Base-by-base conservation (phyloP, 2,329 filamentous ascomycete species). In the Setomelanomma holmii region DNA sequence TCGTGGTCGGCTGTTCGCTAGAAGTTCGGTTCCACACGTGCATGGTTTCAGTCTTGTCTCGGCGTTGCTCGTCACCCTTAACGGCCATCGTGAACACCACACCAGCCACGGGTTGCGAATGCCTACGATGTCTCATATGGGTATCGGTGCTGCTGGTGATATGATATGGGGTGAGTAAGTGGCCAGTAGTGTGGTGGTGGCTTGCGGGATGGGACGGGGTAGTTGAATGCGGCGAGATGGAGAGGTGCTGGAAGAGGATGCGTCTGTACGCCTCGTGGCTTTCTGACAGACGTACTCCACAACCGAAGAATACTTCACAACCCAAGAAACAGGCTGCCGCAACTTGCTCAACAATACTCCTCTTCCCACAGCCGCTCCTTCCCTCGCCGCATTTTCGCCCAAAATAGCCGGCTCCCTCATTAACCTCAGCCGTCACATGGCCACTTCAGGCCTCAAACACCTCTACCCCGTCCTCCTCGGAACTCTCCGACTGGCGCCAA, bases 31-130 rank as follows among this genome's bases (percentile, higher is more conserved):
- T 42, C 45, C 42, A 55, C 44, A 57, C 61, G 33, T 34, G 50
- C 41, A 50, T 19, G 47, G 59, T 64, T 64, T 64, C 61, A 64
- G 47, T 10, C 36, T 14, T 44, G 61, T 64, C 60, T 58, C 60
- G 57, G 40, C 45, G 22, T 34, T 5, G 8, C 27, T 45, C 36
- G n/a, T 45, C 57, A 55, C 44, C 53, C 51, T 38, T 49, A 56
- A 45, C 45, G 33, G 17, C 27, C 27, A 51, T 55, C 45, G 40
- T 51, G 43, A 58, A 46, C 45, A 43, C 34, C 19, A 49, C 41
- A 24, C 41, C 36, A 21, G 33, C 33, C 14, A 34, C 22, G 16
- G 16, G 27, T 35, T 22, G 14, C 4, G 22, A 17, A 11, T 4
- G 21, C 23, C 19, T 16, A 38, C 19, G 20, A 4, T 17, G 43